A percentile compares a stretch with the other conserved stretches of the same genome.
These are phyloP conservation scores for Phialophora expanda DNA, from an alignment of 2,329 filamentous ascomycete species.

Conservation along the genomic window DNA sequence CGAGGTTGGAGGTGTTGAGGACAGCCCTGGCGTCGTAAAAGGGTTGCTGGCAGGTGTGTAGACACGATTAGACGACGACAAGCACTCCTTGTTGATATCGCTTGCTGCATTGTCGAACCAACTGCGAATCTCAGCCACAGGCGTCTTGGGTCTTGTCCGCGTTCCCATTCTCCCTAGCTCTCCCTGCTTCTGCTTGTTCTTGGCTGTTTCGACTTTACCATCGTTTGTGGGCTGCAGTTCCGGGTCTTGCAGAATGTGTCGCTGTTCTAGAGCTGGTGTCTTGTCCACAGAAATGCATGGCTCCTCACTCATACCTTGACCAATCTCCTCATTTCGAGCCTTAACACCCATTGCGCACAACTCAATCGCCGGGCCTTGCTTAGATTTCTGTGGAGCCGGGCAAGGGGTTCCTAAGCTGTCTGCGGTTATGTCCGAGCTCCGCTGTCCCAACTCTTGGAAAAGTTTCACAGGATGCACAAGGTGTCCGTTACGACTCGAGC, in stretches of 20 bases:
- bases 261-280: not conserved
- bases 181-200: constrained; percentile 3
- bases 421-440: constrained; percentile 14
- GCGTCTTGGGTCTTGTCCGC: constrained; percentile 31
- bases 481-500: constrained; percentile 22
- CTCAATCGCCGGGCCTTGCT: not conserved
- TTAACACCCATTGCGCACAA: not conserved
- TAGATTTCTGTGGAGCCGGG: constrained; percentile 12
- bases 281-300: not conserved
- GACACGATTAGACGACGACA: constrained; percentile 14
- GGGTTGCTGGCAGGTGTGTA: constrained; percentile 29
- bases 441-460: constrained; percentile 30
- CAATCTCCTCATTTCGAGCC: not conserved
- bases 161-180: constrained; percentile 19
- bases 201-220: not conserved
- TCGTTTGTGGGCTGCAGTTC: not conserved
- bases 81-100: constrained; percentile 14
- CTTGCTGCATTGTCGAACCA: constrained; percentile 17
- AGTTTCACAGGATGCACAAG: constrained; percentile 33
- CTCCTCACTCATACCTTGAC: not conserved
- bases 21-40: constrained; percentile 23
- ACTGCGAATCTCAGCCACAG: constrained; percentile 31
- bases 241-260: not conserved
- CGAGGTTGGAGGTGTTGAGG: constrained; percentile 31
- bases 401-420: constrained; percentile 25